Percentiles rank a stretch among this genome's conserved stretches.
These are phyloP conservation scores for Solanum sparsipilum DNA, from an alignment of 257 asterid genomes.

Conservation along the genomic window DNA sequence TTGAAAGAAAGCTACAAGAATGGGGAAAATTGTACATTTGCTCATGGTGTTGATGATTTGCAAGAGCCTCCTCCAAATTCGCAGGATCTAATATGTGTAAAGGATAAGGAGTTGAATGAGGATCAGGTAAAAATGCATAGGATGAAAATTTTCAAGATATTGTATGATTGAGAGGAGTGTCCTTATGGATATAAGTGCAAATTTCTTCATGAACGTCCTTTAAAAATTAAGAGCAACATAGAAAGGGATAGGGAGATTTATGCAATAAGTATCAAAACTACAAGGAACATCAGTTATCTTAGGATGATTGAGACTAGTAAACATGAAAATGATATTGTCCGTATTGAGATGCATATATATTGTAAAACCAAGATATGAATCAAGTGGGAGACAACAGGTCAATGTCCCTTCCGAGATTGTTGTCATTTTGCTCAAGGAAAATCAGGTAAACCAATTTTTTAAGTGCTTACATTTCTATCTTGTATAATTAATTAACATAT, in stretches of 20 bases:
- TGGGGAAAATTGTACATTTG: conserved; percentile 65
- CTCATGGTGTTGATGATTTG: conserved; percentile 59
- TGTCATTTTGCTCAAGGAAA: no score
- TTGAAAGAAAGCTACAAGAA: conserved; percentile 49
- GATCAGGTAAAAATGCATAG: conserved; percentile 44
- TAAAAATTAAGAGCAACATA: conserved; percentile 23
- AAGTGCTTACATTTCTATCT: no score
- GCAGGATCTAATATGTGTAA: conserved; percentile 62
- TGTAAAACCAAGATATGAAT: no score
- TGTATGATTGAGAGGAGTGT: conserved; percentile 67
- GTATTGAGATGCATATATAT: no score
- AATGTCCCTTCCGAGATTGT: no score
- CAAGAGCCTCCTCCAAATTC: conserved; percentile 68
- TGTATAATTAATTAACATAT: no score
- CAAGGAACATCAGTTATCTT: no score
- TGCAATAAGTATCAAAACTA: conserved; percentile 32
- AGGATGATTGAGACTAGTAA: no score
- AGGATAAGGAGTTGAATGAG: conserved; percentile 47
- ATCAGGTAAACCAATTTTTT: no score
- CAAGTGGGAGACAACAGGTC: no score
- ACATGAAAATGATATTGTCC: no score
- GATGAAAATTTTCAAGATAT: conserved; percentile 62
- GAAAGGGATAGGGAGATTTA: conserved; percentile 51
- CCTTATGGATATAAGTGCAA: conserved; percentile 75
- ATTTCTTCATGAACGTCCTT: conserved; percentile 59